These are phyloP conservation scores for Phaeosphaeriaceae sp. DNA, from an alignment of 2,329 filamentous ascomycete genomes.

Conservation along the genomic window DNA sequence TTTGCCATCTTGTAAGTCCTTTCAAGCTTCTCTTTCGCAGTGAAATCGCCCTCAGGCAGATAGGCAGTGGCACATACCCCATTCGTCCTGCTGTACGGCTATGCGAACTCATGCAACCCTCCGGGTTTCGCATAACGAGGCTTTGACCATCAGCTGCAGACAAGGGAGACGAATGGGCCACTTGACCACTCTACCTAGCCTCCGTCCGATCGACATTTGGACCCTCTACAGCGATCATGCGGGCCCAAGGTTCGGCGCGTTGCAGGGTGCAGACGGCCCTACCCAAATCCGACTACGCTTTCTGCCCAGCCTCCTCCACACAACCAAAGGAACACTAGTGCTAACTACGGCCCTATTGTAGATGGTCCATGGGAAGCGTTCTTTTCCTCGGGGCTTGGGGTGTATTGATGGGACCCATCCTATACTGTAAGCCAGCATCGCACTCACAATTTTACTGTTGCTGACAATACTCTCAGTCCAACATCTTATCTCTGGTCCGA, in stretches of 20 bases:
- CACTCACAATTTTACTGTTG: constrained; percentile 12
- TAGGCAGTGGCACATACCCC: constrained; percentile 34
- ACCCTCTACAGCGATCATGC: constrained; percentile 50
- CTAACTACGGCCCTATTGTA: constrained; percentile 56
- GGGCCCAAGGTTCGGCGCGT: constrained; percentile 47
- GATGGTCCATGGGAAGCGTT: constrained; percentile 92
- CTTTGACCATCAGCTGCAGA: constrained; percentile 19
- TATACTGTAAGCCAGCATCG: constrained; percentile 63
- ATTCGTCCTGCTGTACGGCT: constrained; percentile 32
- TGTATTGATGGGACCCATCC: constrained; percentile 87
- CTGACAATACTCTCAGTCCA: constrained; percentile 56
- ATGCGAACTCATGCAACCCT: constrained; percentile 40
- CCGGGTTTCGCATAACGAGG: constrained; percentile 16
- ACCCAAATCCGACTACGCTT: constrained; percentile 38
- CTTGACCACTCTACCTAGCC: constrained; percentile 48
- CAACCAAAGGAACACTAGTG: constrained; percentile 34
- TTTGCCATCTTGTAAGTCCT: constrained; percentile 93
- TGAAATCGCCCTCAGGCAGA: constrained; percentile 26
- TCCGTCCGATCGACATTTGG: constrained; percentile 41
- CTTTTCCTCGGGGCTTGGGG: constrained; percentile 93
- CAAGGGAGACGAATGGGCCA: constrained; percentile 33
- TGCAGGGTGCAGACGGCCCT: constrained; percentile 42
- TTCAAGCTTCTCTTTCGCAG: constrained; percentile 21
- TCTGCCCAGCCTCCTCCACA: constrained; percentile 28
- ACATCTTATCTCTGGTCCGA: constrained; percentile 82